A percentile compares a stretch with the other conserved stretches of the same genome.
Evolutionary conservation across 768 basidiomycete genomes (phyloP).

Genomic region (Suillus bovinus): DNA sequence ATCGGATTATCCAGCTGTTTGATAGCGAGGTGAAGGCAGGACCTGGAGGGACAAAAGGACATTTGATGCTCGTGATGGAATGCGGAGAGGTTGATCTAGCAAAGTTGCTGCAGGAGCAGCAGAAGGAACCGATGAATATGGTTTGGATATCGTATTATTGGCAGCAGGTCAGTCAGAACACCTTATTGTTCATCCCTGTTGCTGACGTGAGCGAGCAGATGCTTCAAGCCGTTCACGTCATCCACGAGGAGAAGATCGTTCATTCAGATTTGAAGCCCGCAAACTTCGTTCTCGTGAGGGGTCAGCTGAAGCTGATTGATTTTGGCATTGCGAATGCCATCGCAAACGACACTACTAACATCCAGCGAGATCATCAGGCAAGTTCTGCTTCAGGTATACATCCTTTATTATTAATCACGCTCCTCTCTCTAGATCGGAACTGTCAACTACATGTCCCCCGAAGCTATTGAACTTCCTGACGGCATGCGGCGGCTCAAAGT

Average conservation of each 20-base stretch:
- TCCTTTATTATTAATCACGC: slow-evolving; percentile 1
- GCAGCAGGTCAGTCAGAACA: slow-evolving; percentile 73
- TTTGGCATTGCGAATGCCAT: slow-evolving; percentile 99
- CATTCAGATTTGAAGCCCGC: slow-evolving; percentile 98
- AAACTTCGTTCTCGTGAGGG: slow-evolving; percentile 95
- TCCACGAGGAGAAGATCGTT: slow-evolving; percentile 98
- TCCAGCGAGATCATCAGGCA: slow-evolving; percentile 94
- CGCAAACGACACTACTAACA: slow-evolving; percentile 98
- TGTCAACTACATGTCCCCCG: slow-evolving; percentile 98
- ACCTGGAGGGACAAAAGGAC: slow-evolving; percentile 69
- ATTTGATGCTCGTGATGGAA: slow-evolving; percentile 91
- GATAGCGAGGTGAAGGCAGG: slow-evolving; percentile 81
- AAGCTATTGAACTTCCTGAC: slow-evolving; percentile 88
- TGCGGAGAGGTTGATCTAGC: slow-evolving; percentile 94
- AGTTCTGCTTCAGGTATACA: slow-evolving; percentile 10
- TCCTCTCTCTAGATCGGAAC: slow-evolving; percentile 73
- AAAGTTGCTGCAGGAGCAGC: slow-evolving; percentile 78
- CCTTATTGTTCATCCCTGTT: neutral
- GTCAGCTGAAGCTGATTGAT: slow-evolving; percentile 95
- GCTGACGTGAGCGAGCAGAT: slow-evolving; percentile 54
- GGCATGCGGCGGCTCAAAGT: slow-evolving; percentile 91
- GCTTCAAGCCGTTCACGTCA: slow-evolving; percentile 97
- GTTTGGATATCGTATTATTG: slow-evolving; percentile 95
- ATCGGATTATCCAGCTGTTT: slow-evolving; percentile 85
- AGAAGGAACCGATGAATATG: slow-evolving; percentile 84